Evolutionary conservation across 352 stramenopile species (phyloP).

Genomic region (Globisporangium apiculatum): DNA sequence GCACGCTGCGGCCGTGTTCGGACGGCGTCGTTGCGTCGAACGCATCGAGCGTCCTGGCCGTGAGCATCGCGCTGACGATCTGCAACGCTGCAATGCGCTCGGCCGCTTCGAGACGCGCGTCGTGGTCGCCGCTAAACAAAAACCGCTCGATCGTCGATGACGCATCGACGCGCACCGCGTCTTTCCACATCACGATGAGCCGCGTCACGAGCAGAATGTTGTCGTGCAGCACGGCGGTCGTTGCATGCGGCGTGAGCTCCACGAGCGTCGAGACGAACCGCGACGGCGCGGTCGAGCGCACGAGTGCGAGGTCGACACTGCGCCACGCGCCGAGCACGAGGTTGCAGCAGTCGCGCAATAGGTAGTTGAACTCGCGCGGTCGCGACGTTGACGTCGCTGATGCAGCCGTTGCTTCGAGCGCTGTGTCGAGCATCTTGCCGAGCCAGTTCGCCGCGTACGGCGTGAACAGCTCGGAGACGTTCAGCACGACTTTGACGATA

Average conservation of each 20-base stretch:
- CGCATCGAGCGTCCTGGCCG: constrained; percentile 18
- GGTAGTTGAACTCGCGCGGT: constrained; percentile 56
- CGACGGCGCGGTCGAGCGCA: constrained; percentile 16
- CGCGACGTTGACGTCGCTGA: not conserved
- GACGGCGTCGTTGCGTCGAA: constrained; percentile 15
- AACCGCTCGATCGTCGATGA: constrained; percentile 24
- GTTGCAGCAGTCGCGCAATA: constrained; percentile 68
- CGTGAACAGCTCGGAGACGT: constrained; percentile 50
- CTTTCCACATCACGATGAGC: constrained; percentile 54
- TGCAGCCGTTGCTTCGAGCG: constrained; percentile 35
- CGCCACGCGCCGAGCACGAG: constrained; percentile 51
- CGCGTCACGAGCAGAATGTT: constrained; percentile 54
- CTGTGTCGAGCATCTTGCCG: constrained; percentile 36
- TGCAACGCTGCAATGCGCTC: constrained; percentile 52
- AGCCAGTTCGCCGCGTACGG: constrained; percentile 46
- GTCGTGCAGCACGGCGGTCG: constrained; percentile 52
- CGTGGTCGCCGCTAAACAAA: constrained; percentile 24
- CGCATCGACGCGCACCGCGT: constrained; percentile 30
- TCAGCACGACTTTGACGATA: constrained; percentile 63
- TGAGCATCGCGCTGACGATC: constrained; percentile 54
- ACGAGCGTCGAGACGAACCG: constrained; percentile 56
- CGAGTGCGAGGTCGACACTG: constrained; percentile 16
- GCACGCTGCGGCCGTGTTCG: constrained; percentile 20
- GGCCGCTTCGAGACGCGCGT: constrained; percentile 28
- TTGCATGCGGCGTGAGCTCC: constrained; percentile 42